phyloP scores from a whole-genome alignment of 1,284 basidiomycete species.

The Leccinum huronense region DNA sequence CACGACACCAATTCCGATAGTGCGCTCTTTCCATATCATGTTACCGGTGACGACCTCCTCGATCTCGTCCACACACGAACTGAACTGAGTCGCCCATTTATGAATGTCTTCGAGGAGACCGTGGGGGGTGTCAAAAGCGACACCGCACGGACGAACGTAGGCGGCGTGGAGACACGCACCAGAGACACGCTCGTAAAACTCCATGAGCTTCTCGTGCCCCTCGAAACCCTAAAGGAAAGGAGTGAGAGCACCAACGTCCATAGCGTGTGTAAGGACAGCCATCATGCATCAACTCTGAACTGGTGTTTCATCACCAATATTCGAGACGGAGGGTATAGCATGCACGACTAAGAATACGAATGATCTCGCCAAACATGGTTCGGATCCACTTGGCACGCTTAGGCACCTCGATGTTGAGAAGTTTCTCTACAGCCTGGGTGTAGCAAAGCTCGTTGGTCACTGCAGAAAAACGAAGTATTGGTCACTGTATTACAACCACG shows the following conservation, averaged over 20 bases:
- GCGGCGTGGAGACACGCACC: slow-evolving; percentile 96
- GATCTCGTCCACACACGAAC: slow-evolving; percentile 90
- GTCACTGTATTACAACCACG: not conserved
- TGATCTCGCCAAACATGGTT: slow-evolving; percentile 96
- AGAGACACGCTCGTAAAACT: slow-evolving; percentile 99
- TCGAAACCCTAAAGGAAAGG: slow-evolving; percentile 99
- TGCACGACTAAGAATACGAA: slow-evolving; percentile 90
- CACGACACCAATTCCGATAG: slow-evolving; percentile 88
- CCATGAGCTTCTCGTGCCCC: slow-evolving; percentile 99
- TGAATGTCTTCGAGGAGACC: slow-evolving; percentile 96
- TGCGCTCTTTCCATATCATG: slow-evolving; percentile 97
- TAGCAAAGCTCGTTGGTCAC: slow-evolving; percentile 98
- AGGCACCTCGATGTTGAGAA: slow-evolving; percentile 98
- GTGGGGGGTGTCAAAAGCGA: slow-evolving; percentile 96
- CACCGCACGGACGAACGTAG: slow-evolving; percentile 98
- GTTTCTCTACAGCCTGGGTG: slow-evolving; percentile 95
- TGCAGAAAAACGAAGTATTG: slow-evolving; percentile 29
- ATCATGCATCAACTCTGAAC: slow-evolving; percentile 68
- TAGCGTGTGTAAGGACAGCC: slow-evolving; percentile 94
- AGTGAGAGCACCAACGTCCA: slow-evolving; percentile 97
- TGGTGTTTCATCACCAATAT: slow-evolving; percentile 2
- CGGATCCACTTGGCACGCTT: slow-evolving; percentile 99
- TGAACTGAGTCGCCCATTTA: slow-evolving; percentile 97
- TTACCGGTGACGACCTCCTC: slow-evolving; percentile 98
- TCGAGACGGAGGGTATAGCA: slow-evolving; percentile 16